phyloP scores from a whole-genome alignment of 306 rosid genomes.

The Urtica urens region DNA sequence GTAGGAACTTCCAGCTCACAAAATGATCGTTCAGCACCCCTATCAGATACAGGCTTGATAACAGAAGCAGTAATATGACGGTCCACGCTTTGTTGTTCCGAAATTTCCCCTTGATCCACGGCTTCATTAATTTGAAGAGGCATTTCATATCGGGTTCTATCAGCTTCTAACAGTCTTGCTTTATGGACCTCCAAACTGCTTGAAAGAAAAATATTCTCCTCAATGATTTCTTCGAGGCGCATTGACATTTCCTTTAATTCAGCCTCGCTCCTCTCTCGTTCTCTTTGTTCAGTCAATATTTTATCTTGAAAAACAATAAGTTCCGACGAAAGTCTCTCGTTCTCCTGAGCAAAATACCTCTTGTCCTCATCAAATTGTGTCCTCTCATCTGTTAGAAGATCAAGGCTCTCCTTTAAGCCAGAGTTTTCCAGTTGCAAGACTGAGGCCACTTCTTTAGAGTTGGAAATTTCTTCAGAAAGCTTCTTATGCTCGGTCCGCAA shows the following conservation, averaged over 20 bases:
- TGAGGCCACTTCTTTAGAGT: constrained; percentile 36
- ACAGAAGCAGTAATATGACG: constrained; percentile 21
- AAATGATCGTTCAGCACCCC: constrained; percentile 18
- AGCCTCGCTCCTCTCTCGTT: constrained; percentile 35
- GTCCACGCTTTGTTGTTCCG: constrained; percentile 22
- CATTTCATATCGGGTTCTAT: constrained; percentile 19
- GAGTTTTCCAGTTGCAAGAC: constrained; percentile 43
- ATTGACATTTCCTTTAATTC: constrained; percentile 36
- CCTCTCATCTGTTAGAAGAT: constrained; percentile 37
- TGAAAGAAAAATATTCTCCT: constrained; percentile 47
- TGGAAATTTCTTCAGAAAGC: constrained; percentile 34
- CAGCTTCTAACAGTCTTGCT: constrained; percentile 38
- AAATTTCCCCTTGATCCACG: constrained; percentile 21
- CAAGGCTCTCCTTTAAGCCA: constrained; percentile 39
- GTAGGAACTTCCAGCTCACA: constrained; percentile 35
- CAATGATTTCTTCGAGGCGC: constrained; percentile 48
- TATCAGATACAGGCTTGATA: constrained; percentile 15
- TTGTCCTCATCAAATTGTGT: constrained; percentile 46
- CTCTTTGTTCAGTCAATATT: constrained; percentile 38
- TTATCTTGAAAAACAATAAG: constrained; percentile 40
- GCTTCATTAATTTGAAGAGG: constrained; percentile 29
- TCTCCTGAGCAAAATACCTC: constrained; percentile 35
- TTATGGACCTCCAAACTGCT: constrained; percentile 44
- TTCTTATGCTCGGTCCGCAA: constrained; percentile 40
- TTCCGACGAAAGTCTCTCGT: constrained; percentile 39